A percentile compares a stretch with the other conserved stretches of the same genome.
Evolutionary conservation across 2,329 filamentous ascomycete genomes (phyloP).

Genomic region (Ceratocystis destructans): DNA sequence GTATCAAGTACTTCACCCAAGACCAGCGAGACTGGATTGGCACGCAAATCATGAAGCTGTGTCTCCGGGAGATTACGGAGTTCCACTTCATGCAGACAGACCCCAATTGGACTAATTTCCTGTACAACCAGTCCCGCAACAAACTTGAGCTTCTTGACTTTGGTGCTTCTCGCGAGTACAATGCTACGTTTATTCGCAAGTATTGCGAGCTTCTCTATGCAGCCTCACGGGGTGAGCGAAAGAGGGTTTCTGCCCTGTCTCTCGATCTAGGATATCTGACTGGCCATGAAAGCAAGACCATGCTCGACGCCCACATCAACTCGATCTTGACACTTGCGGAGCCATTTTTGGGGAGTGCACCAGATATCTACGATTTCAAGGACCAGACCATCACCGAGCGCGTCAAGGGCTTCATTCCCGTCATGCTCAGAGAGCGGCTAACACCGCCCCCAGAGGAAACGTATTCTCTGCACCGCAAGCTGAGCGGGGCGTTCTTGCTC

Average conservation of each 20-base stretch:
- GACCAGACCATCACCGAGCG: slow-evolving; percentile 94
- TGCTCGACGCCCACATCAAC: slow-evolving; percentile 82
- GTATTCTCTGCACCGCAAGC: slow-evolving; percentile 85
- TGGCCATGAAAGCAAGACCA: slow-evolving; percentile 67
- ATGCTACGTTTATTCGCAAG: slow-evolving; percentile 59
- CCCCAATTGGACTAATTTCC: slow-evolving; percentile 98
- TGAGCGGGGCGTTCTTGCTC: slow-evolving; percentile 86
- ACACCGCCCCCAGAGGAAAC: slow-evolving; percentile 94
- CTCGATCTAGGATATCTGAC: slow-evolving; percentile 80
- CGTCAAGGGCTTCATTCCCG: slow-evolving; percentile 72
- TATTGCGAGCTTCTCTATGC: slow-evolving; percentile 73
- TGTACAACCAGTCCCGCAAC: slow-evolving; percentile 61
- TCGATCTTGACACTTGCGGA: slow-evolving; percentile 84
- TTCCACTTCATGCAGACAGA: slow-evolving; percentile 99
- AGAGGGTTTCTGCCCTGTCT: slow-evolving; percentile 51
- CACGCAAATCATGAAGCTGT: slow-evolving; percentile 81
- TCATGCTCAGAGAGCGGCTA: slow-evolving; percentile 82
- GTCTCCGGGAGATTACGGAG: slow-evolving; percentile 81
- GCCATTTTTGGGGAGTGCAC: slow-evolving; percentile 64
- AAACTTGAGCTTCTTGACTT: slow-evolving; percentile 90
- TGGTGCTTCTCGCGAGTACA: slow-evolving; percentile 78
- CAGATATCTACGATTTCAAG: slow-evolving; percentile 78
- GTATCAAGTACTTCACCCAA: slow-evolving; percentile 61
- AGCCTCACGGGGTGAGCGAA: slow-evolving; percentile 56
- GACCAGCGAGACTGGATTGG: slow-evolving; percentile 90